A percentile compares a stretch with the other conserved stretches of the same genome.
Evolutionary conservation across 1,284 basidiomycete species (phyloP).

Genomic region (Ustilago curta): DNA sequence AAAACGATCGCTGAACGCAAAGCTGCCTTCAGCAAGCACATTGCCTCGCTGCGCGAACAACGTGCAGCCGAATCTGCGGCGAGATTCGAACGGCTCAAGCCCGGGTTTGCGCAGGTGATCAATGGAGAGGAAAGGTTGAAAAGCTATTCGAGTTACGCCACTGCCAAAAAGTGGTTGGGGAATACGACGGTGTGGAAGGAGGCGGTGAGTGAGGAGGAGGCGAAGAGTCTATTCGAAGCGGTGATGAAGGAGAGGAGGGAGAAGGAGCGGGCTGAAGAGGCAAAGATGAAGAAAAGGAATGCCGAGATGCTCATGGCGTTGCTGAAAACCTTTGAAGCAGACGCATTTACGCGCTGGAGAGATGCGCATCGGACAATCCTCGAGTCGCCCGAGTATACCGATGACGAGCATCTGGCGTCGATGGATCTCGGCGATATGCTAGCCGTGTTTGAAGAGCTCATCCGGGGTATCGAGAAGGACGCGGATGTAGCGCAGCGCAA

Average conservation of each 20-base stretch:
- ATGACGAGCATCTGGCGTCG: conserved; percentile 48
- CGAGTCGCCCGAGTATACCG: conserved; percentile 59
- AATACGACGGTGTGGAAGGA: conserved; percentile 38
- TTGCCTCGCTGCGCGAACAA: conserved; percentile 58
- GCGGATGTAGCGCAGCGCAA: conserved; percentile 28
- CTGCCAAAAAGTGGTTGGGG: conserved; percentile 49
- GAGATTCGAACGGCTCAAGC: conserved; percentile 51
- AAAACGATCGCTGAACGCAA: conserved; percentile 95
- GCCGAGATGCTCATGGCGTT: conserved; percentile 61
- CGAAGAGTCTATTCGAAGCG: conserved; percentile 41
- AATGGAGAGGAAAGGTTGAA: conserved; percentile 42
- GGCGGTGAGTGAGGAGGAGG: conserved; percentile 48
- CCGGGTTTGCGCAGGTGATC: conserved; percentile 41
- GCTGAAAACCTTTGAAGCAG: conserved; percentile 63
- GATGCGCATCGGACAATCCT: conserved; percentile 65
- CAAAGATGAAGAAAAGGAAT: conserved; percentile 51
- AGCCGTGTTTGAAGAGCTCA: conserved; percentile 63
- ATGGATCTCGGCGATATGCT: conserved; percentile 65
- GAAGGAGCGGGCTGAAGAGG: conserved; percentile 38
- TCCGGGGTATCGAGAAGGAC: conserved; percentile 58
- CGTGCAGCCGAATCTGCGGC: conserved; percentile 52
- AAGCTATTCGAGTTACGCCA: conserved; percentile 55
- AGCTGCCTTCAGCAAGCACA: conserved; percentile 75
- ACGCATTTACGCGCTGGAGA: conserved; percentile 63
- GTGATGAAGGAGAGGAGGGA: conserved; percentile 51